Percentiles rank a stretch among this genome's conserved stretches.
Evolutionary conservation across 495 filamentous ascomycete species (phyloP).

Genomic region (Extremus antarcticus): DNA sequence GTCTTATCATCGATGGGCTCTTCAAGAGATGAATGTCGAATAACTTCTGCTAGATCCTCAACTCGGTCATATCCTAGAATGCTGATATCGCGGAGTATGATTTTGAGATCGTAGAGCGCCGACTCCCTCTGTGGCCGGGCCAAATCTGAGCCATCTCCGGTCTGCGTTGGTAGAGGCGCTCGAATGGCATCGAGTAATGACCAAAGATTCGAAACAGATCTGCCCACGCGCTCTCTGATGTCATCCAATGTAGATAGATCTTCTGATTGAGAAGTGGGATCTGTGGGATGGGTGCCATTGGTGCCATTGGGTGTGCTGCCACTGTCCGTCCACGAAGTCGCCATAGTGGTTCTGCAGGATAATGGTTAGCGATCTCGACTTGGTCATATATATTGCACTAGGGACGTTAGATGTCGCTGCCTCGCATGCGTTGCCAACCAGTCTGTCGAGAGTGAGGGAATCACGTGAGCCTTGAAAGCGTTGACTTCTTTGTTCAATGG

Average conservation of each 20-base stretch:
- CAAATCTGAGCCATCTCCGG: conserved; percentile 25
- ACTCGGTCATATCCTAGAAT: conserved; percentile 25
- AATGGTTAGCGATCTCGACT: not conserved
- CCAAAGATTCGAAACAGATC: not conserved
- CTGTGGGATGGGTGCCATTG: not conserved
- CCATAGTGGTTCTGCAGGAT: not conserved
- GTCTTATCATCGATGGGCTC: conserved; percentile 33
- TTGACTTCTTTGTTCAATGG: not conserved
- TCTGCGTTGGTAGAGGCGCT: conserved; percentile 26
- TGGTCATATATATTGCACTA: not conserved
- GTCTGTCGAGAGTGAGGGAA: too few species aligned
- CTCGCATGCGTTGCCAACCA: not conserved
- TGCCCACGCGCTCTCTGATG: not conserved
- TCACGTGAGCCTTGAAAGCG: too few species aligned
- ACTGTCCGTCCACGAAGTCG: not conserved
- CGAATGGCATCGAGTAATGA: conserved; percentile 17
- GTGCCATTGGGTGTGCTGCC: not conserved
- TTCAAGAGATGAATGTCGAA: conserved; percentile 16
- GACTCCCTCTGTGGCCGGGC: not conserved
- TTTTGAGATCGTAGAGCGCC: not conserved
- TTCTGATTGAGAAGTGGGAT: not conserved
- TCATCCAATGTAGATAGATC: not conserved
- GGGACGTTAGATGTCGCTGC: not conserved
- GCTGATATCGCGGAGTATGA: not conserved
- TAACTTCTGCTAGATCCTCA: conserved; percentile 37